phyloP scores from a whole-genome alignment of 371 early-diverging fungal genomes.

The Mucor irregularis region DNA sequence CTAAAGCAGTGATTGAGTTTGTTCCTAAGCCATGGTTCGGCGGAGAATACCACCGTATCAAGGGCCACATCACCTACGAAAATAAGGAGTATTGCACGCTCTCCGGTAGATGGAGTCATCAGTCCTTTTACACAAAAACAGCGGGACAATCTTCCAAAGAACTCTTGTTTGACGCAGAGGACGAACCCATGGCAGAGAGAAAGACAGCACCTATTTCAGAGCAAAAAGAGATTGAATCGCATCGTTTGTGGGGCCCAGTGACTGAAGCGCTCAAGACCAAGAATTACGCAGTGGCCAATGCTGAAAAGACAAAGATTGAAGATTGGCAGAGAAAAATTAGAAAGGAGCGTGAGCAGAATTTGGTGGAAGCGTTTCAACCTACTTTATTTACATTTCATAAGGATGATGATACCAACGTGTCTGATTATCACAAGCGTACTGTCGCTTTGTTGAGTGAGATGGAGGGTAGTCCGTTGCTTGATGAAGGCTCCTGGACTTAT shows the following conservation, averaged over 20 bases:
- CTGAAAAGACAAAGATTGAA: constrained; percentile 71
- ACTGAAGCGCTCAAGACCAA: constrained; percentile 64
- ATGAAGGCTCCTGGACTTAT: constrained; percentile 46
- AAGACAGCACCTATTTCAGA: constrained; percentile 56
- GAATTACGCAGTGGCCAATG: constrained; percentile 65
- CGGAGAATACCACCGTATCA: constrained; percentile 49
- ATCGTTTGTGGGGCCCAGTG: constrained; percentile 70
- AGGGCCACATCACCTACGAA: constrained; percentile 26
- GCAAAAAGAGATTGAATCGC: constrained; percentile 69
- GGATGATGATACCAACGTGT: constrained; percentile 23
- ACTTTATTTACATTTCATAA: constrained; percentile 52
- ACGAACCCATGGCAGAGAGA: constrained; percentile 54
- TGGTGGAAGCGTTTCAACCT: constrained; percentile 38
- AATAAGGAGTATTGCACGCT: constrained; percentile 32
- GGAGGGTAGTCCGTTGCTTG: constrained; percentile 29
- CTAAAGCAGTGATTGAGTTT: constrained; percentile 63
- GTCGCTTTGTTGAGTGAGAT: constrained; percentile 2
- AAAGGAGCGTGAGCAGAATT: constrained; percentile 55
- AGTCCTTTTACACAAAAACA: constrained; percentile 40
- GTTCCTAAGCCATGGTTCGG: constrained; percentile 53
- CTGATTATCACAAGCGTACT: constrained; percentile 12
- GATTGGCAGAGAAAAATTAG: constrained; percentile 68
- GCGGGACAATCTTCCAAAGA: constrained; percentile 14
- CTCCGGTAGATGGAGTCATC: constrained; percentile 66
- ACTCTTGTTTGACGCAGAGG: constrained; percentile 65